Percentiles rank a stretch among this genome's conserved stretches.
Conservation (phyloP, 1,284 basidiomycete genomes). For the Melanopsichium pennsylvanicum region DNA sequence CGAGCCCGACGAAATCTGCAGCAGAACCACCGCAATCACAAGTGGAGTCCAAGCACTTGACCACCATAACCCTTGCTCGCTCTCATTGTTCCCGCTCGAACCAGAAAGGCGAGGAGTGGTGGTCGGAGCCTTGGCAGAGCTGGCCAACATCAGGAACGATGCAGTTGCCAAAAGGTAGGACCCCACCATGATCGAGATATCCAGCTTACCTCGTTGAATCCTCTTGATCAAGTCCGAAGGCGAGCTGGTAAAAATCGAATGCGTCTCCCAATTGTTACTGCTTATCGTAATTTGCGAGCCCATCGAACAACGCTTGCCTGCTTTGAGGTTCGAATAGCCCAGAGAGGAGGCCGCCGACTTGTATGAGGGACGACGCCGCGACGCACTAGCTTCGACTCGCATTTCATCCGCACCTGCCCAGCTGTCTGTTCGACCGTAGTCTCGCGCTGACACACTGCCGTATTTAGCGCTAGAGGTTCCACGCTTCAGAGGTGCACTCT, state of each 20-base stretch:
- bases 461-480: conserved; percentile 6
- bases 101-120: not conserved
- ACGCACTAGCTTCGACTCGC: conserved; percentile 9
- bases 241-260: conserved; percentile 37
- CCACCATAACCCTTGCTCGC: conserved; percentile 17
- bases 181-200: conserved; percentile 46
- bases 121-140: conserved; percentile 25
- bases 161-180: conserved; percentile 24
- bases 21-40: conserved; percentile 39
- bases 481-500: conserved; percentile 19
- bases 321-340: conserved; percentile 23
- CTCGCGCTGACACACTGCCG: conserved; percentile 24
- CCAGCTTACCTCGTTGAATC: conserved; percentile 52
- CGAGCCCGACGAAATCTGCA: conserved; percentile 51
- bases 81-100: not conserved
- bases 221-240: conserved; percentile 44
- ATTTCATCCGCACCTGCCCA: not conserved
- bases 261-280: conserved; percentile 39
- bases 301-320: conserved; percentile 23
- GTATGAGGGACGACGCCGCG: conserved; percentile 35
- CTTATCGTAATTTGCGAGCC: conserved; percentile 18
- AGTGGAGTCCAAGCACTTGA: conserved; percentile 45
- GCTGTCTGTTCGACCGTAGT: conserved; percentile 13
- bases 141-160: conserved; percentile 42
- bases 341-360: conserved; percentile 29